Evolutionary conservation across 139 green algal genomes (phyloP).

Genomic region (Trebouxia sp.): DNA sequence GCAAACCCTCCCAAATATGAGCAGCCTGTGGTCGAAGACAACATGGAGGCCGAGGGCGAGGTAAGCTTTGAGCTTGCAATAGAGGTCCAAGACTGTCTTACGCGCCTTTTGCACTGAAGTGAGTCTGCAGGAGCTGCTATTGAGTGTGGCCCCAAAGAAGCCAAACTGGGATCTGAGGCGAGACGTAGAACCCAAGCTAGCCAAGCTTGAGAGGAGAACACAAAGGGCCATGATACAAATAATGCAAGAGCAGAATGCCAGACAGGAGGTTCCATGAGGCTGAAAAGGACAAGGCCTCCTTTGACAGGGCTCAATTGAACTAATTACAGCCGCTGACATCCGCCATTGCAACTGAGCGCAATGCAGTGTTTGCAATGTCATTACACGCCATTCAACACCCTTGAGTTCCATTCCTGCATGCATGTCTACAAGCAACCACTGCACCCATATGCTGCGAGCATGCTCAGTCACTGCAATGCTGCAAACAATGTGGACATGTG

Average conservation of each 20-base stretch:
- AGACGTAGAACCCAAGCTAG: conserved; percentile 76
- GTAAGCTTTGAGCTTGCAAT: background rate
- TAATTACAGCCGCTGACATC: no score
- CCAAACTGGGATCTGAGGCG: conserved; percentile 90
- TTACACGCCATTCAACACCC: no score
- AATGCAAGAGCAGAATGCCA: conserved; percentile 51
- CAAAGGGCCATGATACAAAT: conserved; percentile 78
- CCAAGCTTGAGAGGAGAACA: conserved; percentile 79
- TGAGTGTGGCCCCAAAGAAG: conserved; percentile 85
- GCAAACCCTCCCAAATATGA: conserved; percentile 68
- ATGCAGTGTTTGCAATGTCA: no score
- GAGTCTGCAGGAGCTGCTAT: conserved; percentile 42
- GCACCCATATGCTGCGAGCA: no score
- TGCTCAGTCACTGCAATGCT: no score
- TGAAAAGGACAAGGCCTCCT: no score
- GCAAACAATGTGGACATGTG: no score
- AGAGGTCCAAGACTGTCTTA: background rate
- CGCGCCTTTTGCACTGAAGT: background rate
- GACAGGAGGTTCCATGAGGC: background rate
- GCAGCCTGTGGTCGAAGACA: conserved; percentile 53
- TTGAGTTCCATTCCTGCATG: no score
- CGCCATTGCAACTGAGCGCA: no score
- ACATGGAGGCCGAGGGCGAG: conserved; percentile 39
- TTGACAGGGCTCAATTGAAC: no score
- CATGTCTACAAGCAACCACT: no score